Conservation (phyloP, 345 rosid genomes). For the Eucalyptus camaldulensis region DNA sequence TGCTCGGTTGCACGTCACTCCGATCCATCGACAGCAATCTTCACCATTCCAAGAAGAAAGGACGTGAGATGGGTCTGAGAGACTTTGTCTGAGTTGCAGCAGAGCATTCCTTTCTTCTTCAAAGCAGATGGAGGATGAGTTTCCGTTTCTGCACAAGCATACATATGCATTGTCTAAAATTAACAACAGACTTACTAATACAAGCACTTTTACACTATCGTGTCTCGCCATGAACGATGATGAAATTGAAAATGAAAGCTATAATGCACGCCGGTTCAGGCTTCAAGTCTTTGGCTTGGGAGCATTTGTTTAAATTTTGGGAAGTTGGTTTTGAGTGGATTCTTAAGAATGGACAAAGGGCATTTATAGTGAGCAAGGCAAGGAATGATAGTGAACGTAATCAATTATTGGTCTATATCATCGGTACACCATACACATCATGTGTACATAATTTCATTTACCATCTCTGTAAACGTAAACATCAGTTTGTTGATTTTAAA, state of each 20-base stretch:
- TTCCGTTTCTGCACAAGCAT: background rate
- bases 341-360: background rate
- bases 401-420: background rate
- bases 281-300: background rate
- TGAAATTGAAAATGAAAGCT: background rate
- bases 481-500: background rate
- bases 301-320: background rate
- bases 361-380: background rate
- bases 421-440: background rate
- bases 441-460: background rate
- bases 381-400: background rate
- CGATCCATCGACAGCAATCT: background rate
- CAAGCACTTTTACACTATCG: background rate
- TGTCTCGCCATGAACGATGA: background rate
- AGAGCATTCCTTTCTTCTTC: background rate
- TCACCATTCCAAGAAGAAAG: background rate
- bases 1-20: background rate
- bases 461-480: background rate
- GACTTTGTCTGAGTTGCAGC: background rate
- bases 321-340: background rate
- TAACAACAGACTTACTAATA: background rate
- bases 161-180: background rate
- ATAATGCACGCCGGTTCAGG: background rate
- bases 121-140: background rate
- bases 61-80: background rate